phyloP scores from a whole-genome alignment of 2,329 filamentous ascomycete species.

The Colletotrichum magnum region DNA sequence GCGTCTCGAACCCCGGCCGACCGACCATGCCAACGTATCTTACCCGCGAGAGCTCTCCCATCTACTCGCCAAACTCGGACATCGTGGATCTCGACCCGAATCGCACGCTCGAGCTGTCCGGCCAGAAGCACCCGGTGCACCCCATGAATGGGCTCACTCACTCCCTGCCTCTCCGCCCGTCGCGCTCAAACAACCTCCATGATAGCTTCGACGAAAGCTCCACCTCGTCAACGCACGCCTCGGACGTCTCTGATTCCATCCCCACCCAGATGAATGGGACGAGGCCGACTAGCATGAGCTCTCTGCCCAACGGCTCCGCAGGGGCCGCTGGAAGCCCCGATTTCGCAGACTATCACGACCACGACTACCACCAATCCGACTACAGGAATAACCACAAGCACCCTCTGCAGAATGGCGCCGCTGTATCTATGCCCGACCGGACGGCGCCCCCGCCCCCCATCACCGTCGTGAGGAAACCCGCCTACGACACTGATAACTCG shows the following conservation, averaged over 20 bases:
- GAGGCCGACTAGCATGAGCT: constrained; percentile 69
- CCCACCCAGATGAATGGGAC: constrained; percentile 56
- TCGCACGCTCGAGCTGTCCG: constrained; percentile 52
- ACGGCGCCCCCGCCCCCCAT: constrained; percentile 42
- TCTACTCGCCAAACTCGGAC: constrained; percentile 58
- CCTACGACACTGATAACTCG: constrained; percentile 44
- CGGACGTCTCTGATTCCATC: constrained; percentile 63
- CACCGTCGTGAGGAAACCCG: constrained; percentile 35
- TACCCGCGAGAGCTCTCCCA: constrained; percentile 60
- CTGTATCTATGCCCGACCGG: constrained; percentile 47
- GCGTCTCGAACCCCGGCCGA: constrained; percentile 34
- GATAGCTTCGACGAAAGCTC: constrained; percentile 70
- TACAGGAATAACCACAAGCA: constrained; percentile 40
- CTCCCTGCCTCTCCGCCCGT: constrained; percentile 50
- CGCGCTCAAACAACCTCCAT: constrained; percentile 62
- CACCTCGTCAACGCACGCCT: constrained; percentile 67
- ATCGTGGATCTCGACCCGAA: constrained; percentile 60
- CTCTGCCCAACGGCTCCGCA: constrained; percentile 66
- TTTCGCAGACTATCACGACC: constrained; percentile 42
- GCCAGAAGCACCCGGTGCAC: constrained; percentile 46
- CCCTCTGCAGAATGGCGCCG: constrained; percentile 44
- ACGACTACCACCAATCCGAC: constrained; percentile 51
- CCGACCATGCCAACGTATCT: constrained; percentile 68
- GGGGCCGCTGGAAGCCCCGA: constrained; percentile 51
- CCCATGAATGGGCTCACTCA: constrained; percentile 52